A percentile compares a stretch with the other conserved stretches of the same genome.
Evolutionary conservation across 1,139 yeast genomes (phyloP).

Genomic region (Kodamaea suecica): DNA sequence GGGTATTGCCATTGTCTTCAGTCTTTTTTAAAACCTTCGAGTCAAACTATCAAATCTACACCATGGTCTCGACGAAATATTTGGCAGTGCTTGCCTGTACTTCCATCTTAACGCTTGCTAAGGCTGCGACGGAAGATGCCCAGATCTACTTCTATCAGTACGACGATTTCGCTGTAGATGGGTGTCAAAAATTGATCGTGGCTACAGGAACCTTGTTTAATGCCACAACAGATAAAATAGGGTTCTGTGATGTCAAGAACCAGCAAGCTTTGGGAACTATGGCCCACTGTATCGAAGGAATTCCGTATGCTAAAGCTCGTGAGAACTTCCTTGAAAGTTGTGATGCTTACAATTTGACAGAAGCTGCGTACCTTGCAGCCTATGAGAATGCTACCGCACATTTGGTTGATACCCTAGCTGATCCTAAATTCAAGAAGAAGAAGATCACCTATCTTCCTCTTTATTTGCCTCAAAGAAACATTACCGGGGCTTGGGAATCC

Average conservation of each 20-base stretch:
- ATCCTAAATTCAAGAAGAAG: conserved; percentile 24
- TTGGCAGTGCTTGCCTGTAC: no score
- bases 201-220: conserved; percentile 9
- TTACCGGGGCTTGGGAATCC: conserved; percentile 35
- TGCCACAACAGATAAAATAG: conserved; percentile 20
- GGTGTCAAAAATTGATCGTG: conserved; percentile 20
- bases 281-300: conserved; percentile 32
- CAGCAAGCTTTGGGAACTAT: conserved; percentile 41
- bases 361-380: conserved; percentile 27
- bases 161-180: conserved; percentile 15
- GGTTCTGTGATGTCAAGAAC: conserved; percentile 30
- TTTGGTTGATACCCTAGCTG: conserved; percentile 26
- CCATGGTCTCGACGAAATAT: no score
- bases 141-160: conserved; percentile 9
- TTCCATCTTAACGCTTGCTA: no score
- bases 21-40: no score
- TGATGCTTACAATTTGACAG: conserved; percentile 24
- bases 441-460: conserved; percentile 33
- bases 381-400: conserved; percentile 37
- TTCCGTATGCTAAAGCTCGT: conserved; percentile 26
- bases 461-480: conserved; percentile 18
- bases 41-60: no score
- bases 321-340: conserved; percentile 27
- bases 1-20: no score
- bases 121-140: conserved; percentile 6